These are phyloP conservation scores for Nidularia pulvinata DNA, from an alignment of 768 basidiomycete species.

Conservation along the genomic window DNA sequence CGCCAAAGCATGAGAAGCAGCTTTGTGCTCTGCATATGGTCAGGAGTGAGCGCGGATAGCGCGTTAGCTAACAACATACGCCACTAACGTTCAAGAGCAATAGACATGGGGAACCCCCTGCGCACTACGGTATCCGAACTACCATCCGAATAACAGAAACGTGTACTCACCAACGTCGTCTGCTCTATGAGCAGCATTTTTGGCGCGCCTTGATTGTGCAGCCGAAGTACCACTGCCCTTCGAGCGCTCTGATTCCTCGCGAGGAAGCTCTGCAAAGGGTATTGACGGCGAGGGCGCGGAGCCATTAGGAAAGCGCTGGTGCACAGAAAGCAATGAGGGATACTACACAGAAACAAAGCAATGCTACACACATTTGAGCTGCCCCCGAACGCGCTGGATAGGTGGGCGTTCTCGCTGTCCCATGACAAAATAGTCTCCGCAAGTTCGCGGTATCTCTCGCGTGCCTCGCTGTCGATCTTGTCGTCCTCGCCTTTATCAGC, in stretches of 20 bases:
- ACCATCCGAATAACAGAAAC: background rate
- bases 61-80: too few species aligned
- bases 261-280: constrained; percentile 50
- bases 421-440: constrained; percentile 73
- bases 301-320: constrained; percentile 43
- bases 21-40: too few species aligned
- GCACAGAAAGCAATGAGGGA: constrained; percentile 3
- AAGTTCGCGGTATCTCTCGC: constrained; percentile 75
- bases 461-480: constrained; percentile 64
- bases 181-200: constrained; percentile 89
- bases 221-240: constrained; percentile 70
- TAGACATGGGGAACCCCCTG: too few species aligned
- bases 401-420: constrained; percentile 78
- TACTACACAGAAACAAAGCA: constrained; percentile 4
- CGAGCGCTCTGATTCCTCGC: constrained; percentile 61
- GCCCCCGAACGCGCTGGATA: constrained; percentile 70
- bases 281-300: constrained; percentile 43
- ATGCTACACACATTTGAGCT: constrained; percentile 50
- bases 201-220: constrained; percentile 85
- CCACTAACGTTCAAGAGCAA: too few species aligned
- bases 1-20: constrained; percentile 1
- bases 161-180: constrained; percentile 79
- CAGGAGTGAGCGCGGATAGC: too few species aligned
- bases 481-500: constrained; percentile 64
- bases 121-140: too few species aligned